Evolutionary conservation across 139 green algal genomes (phyloP).

Genomic region (Chlorella sp.): DNA sequence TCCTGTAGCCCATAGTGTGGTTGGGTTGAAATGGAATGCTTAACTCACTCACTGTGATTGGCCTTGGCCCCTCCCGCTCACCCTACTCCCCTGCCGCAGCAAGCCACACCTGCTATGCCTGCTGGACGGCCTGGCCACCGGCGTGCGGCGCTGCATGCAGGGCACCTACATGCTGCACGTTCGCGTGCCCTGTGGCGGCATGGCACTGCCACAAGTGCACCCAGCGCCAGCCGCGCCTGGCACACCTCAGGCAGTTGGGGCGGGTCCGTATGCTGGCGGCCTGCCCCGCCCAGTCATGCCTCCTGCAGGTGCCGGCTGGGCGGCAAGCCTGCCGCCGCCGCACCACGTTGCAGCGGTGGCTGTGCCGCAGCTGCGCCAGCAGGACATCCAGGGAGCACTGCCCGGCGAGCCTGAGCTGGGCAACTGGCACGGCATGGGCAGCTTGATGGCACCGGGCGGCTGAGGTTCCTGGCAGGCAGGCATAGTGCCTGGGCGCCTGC

Average conservation of each 20-base stretch:
- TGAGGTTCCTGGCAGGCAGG: no score
- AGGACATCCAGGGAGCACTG: background rate
- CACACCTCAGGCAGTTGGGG: background rate
- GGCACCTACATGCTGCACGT: background rate
- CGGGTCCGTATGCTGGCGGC: background rate
- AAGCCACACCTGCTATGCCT: conserved; percentile 8
- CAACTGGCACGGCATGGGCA: background rate
- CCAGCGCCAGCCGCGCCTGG: background rate
- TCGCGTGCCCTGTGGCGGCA: background rate
- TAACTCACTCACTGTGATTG: background rate
- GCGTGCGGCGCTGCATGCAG: conserved; percentile 4
- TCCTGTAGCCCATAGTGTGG: no score
- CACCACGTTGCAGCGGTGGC: background rate
- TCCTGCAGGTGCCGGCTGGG: background rate
- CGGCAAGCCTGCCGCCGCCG: background rate
- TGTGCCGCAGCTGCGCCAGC: conserved; percentile 6
- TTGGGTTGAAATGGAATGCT: no score
- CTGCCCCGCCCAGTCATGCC: background rate
- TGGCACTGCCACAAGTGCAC: background rate
- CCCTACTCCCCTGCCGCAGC: background rate
- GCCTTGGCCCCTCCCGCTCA: no score
- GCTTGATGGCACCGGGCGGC: background rate
- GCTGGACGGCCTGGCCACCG: conserved; percentile 18
- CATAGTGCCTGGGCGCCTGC: no score
- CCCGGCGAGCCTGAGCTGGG: background rate